Evolutionary conservation across 768 basidiomycete genomes (phyloP), one percentile per base, ranked within the genome.

Genomic region (Termitomyces sp.): DNA sequence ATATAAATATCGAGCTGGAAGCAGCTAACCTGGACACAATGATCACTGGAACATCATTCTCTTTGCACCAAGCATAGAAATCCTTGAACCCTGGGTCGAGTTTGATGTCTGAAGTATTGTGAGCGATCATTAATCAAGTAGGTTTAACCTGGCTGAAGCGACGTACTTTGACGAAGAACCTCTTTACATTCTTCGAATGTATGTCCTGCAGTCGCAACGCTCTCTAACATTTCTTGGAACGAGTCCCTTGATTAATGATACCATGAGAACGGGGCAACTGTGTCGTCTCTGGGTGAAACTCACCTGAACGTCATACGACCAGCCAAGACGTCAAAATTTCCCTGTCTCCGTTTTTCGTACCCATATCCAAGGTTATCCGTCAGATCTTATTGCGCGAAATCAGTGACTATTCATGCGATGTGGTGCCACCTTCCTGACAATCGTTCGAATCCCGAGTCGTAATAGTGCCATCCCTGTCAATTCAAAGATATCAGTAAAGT

Each of bases 381-480:
- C 76, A 96, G 69, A 70, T 86, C 92, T 94, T 64, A 38, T 41
- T 11, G n/a, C n/a, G 12, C 7, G 6, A 19, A 10, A 27, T 51
- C 23, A 51, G 37, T 37, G 5, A 27, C 27, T 19, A 37, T 38
- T 38, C 23, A 27, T 11, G 11, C 23, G 8, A 21, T 32, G 23
- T 10, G 8, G 23, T 17, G 50, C 40, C 40, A 51, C n/a, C 12
- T 37, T 38, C 35, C 85, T 60, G 68, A 93, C 90, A 94, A 65
- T 97, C 95, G 70, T 98, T 98, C 7, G 91, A 93, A 69, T 98
- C 95, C 66, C 82, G 84, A 40, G 83, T 93, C 3, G 95, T 96
- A 73, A 98, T 96, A 14, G 95, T 98, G 65, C 90, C 90, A 75
- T 93, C 90, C 91, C 90, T 92, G 69, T 19, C 59, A 21, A 56